phyloP scores from a whole-genome alignment of 2,329 filamentous ascomycete genomes.

The Fusarium siculi region DNA sequence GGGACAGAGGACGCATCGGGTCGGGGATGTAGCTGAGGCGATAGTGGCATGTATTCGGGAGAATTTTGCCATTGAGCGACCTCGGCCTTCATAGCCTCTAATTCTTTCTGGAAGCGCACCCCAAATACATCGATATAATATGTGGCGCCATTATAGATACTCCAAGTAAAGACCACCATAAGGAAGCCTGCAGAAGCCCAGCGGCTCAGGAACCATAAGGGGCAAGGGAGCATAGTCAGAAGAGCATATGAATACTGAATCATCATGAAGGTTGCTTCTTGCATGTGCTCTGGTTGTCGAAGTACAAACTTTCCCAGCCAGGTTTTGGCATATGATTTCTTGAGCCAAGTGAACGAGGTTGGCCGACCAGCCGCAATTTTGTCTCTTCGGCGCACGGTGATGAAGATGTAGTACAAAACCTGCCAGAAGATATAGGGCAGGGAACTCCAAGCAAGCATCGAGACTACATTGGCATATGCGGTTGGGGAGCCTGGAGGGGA shows the following conservation, averaged over 20 bases:
- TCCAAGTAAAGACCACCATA: conserved; percentile 87
- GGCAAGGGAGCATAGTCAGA: conserved; percentile 92
- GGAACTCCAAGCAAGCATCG: conserved; percentile 95
- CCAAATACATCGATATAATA: conserved; percentile 99
- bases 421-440: conserved; percentile 96
- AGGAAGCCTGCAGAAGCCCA: conserved; percentile 84
- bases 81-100: conserved; percentile 88
- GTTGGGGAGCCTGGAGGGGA: conserved; percentile 76
- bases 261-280: conserved; percentile 93
- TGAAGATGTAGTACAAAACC: conserved; percentile 90
- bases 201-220: conserved; percentile 91
- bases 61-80: conserved; percentile 86
- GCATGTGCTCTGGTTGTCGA: conserved; percentile 76
- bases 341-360: conserved; percentile 97
- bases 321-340: conserved; percentile 87
- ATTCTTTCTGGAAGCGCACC: conserved; percentile 94
- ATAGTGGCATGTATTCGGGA: conserved; percentile 58
- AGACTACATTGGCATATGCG: conserved; percentile 79
- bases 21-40: conserved; percentile 48
- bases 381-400: conserved; percentile 92
- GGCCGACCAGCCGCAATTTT: conserved; percentile 96
- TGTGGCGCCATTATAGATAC: conserved; percentile 95
- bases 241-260: conserved; percentile 95
- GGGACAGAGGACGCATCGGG: conserved; percentile 33
- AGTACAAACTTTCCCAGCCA: conserved; percentile 90